Evolutionary conservation across 441 rosid genomes (phyloP).

Genomic region (Gossypium schwendimanii): DNA sequence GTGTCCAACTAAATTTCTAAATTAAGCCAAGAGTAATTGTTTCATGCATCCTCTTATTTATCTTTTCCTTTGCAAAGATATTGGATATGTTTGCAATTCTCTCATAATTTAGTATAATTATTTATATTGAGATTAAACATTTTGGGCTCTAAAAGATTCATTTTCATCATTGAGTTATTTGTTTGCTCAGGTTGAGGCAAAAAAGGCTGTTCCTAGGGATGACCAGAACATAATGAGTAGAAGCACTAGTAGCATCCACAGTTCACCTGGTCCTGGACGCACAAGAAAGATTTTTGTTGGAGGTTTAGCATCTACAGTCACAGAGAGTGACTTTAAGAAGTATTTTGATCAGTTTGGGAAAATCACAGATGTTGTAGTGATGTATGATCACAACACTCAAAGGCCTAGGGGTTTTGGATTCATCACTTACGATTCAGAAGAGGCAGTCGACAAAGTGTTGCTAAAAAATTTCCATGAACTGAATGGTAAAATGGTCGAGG

Average conservation of each 20-base stretch:
- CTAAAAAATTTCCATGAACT: too few species aligned
- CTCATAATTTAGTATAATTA: background rate
- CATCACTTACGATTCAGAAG: too few species aligned
- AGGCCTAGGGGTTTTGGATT: too few species aligned
- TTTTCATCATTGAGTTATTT: conserved; percentile 15
- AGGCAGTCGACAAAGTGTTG: too few species aligned
- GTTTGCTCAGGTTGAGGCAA: conserved; percentile 74
- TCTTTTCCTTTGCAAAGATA: background rate
- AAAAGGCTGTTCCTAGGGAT: conserved; percentile 92
- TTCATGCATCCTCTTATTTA: conserved; percentile 6
- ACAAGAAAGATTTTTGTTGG: conserved; percentile 93
- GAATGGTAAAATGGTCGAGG: too few species aligned
- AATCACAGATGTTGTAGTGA: conserved; percentile 84
- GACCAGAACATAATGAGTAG: conserved; percentile 64
- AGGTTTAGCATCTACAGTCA: conserved; percentile 89
- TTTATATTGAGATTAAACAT: conserved; percentile 5
- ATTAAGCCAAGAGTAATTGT: conserved; percentile 13
- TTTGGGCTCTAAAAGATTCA: conserved; percentile 7
- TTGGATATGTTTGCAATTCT: conserved; percentile 10
- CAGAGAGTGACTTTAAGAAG: conserved; percentile 76
- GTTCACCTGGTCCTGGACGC: conserved; percentile 79
- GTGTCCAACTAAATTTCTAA: conserved; percentile 18
- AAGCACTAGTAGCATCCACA: conserved; percentile 50
- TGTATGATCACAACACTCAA: conserved; percentile 30
- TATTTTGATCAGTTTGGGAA: conserved; percentile 90